phyloP scores from a whole-genome alignment of 2,329 filamentous ascomycete species.

The Ophiostoma pallidulum region DNA sequence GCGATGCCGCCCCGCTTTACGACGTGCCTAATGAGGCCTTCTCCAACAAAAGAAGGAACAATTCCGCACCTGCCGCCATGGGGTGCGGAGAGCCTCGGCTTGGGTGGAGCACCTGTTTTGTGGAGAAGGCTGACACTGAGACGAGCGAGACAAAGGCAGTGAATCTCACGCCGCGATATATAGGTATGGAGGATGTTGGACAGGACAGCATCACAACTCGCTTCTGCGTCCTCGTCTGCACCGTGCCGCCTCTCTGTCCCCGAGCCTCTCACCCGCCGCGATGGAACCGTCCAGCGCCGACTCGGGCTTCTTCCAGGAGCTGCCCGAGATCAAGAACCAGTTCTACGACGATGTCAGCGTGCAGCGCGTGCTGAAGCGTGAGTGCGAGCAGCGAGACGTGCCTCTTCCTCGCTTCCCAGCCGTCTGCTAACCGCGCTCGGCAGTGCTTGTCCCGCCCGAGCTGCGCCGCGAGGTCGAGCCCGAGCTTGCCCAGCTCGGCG shows the following conservation, averaged over 20 bases:
- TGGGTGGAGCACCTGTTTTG: not conserved
- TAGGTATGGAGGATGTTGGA: no score
- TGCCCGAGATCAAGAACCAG: slow-evolving; percentile 44
- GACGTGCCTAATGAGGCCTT: no score
- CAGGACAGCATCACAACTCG: no score
- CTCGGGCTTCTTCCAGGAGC: slow-evolving; percentile 47
- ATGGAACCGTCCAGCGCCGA: slow-evolving; percentile 38
- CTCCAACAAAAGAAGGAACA: slow-evolving; percentile 2
- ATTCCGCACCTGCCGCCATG: slow-evolving; percentile 1
- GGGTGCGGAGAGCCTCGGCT: slow-evolving; percentile 7
- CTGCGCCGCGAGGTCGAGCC: slow-evolving; percentile 30
- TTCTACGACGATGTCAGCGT: slow-evolving; percentile 46
- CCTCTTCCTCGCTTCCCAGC: not conserved
- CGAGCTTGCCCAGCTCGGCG: slow-evolving; percentile 39
- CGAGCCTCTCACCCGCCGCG: not conserved
- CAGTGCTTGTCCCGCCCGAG: slow-evolving; percentile 40
- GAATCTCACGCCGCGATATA: no score
- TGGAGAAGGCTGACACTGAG: not conserved
- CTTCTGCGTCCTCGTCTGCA: no score
- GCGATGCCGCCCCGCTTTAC: no score
- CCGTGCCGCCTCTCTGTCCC: not conserved
- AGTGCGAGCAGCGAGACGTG: slow-evolving; percentile 13
- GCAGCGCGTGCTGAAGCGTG: slow-evolving; percentile 42
- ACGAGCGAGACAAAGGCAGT: not conserved
- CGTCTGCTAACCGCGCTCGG: not conserved